Base-by-base conservation (phyloP, 106 monocot species). In the Dactylorhiza incarnata region DNA sequence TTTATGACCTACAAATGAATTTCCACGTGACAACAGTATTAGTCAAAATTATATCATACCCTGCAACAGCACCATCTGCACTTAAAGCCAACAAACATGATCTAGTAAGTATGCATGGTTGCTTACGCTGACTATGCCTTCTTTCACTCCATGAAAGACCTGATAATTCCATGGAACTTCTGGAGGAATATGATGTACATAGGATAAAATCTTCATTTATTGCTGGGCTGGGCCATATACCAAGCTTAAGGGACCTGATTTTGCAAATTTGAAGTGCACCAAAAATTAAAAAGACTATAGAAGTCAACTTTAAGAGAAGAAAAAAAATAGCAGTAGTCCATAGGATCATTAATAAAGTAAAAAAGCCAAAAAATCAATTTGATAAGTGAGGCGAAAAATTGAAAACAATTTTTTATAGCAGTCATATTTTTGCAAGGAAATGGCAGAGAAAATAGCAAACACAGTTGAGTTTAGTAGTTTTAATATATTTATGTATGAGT, bases 211-310 rank as follows among this genome's bases (percentile, higher is more conserved):
- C 76, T 65, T 78, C 48, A 23, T 62, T 51, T 48, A 74, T 52
- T 72, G n/a, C 45, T 45, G 71, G 46, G 68, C 15, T 81, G 17
- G 80, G 76, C 71, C 68, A 71, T 71, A 73, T 80, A 7, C 94
- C 91, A 84, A 94, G 89, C 82, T 91, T 91, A 44, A 94, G 80
- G 58, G 91, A 91, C 80, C 91, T 94, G 75, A 81, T 62, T 73
- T 75, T 63, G 44, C 72, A 54, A 81, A 55, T 73, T 75, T 63
- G 44, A 75, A 54, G 6, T 65, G 26, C 24, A 25, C 1, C 6
- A 29, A 20, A 24, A 0, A 61, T 54, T 11, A 65, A 65, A 65
- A 29, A 65, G 65, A 65, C 25, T 4, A 11, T 26, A 65, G 9
- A 29, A 29, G 12, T 11, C 11, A 9, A 13, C 1, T 26, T 65